Evolutionary conservation across 305 asterid species (phyloP), one percentile per base, ranked within the genome.

Genomic region (Withania somnifera): DNA sequence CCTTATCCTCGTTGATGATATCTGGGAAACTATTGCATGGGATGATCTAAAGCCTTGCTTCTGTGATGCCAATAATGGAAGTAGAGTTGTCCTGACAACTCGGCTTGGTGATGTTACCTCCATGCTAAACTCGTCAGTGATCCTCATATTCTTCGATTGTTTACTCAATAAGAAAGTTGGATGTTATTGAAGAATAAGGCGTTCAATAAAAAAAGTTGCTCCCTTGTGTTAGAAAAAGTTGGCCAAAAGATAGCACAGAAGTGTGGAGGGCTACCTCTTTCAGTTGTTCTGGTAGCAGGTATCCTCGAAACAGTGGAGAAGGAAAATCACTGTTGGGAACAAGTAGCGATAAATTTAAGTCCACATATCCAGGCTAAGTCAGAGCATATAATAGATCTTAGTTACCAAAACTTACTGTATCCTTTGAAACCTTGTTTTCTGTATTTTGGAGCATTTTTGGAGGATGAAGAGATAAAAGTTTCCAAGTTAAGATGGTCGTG

Each of bases 51-150:
- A 1, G 36, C 7, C 0, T 10, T 50, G 61, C 3, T 71, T 88
- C 36, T 87, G 86, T 0, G 11, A n/a, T 32, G 28, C 26, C 10
- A 86, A 86, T 19, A 26, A 6, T 7, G 10, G 1, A 47, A 66
- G 88, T 24, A 83, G 79, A 81, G 83, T 88, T 66, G 52, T 88
- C 66, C 66, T 88, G 45, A 88, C 91, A 9, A 86, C 83, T 38
- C 82, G 89, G 1, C 5, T 32, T 0, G 3, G 0, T 7, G 32
- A 8, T 3, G 82, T 88, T 13, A 86, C 85, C 3, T 5, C 3
- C 71, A 30, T 20, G 87, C 83, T 9, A 82, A 36, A 24, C 36
- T 5, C 24, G 6, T 9, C 24, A 71, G 84, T 2, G 30, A 15
- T 0, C 83, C 84, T 22, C 84, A 83, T 79, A 2, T 83, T 85